Base-by-base conservation (phyloP, 2,329 filamentous ascomycete genomes). In the Alternaria viburni region DNA sequence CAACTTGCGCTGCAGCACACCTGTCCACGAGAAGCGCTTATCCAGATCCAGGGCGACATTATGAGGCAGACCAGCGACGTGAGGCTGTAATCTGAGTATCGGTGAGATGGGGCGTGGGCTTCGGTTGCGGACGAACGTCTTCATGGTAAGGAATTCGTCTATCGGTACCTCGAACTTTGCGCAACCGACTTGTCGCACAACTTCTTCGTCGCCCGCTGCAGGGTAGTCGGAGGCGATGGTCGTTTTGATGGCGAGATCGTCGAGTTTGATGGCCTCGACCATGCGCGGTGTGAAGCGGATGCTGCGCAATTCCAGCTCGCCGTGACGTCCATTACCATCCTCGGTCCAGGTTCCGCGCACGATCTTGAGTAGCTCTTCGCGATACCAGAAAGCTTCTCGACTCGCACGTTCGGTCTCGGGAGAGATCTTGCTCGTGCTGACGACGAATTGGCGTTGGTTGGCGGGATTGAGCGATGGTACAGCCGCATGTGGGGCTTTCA, bases 371-470 rank as follows among this genome's bases (percentile, higher is more conserved):
- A 97, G 86, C 74, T 88, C 89, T 77, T 97, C 92, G 15, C 93
- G 88, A 78, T 93, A 97, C 94, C 94, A 97, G 77, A 97, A 97
- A 0, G 90, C 89, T 80, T 97, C 93, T 55, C 94, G 86, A 64
- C 86, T 91, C 12, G 89, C 87, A 32, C 91, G 88, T 80, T 97
- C 94, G 46, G 87, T 87, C 67, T 96, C 93, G 0, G 93, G 91
- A 0, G 91, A 90, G 59, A 94, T 88, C 71, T 92, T 92, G 74
- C 88, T 90, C 15, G 90, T 88, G 79, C 91, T 96, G 46, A 97
- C 92, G 28, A 97, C 92, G 72, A 97, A 97, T 75, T 97, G 94
- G n/a, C 93, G 88, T 74, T 93, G 91, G n/a, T 91, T 89, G 0
- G 90, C 89, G 1, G 91, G 91, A 69, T 95, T 93, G 10, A 97